phyloP scores from a whole-genome alignment of 2,329 filamentous ascomycete species.

The Aspergillus fumigatus region DNA sequence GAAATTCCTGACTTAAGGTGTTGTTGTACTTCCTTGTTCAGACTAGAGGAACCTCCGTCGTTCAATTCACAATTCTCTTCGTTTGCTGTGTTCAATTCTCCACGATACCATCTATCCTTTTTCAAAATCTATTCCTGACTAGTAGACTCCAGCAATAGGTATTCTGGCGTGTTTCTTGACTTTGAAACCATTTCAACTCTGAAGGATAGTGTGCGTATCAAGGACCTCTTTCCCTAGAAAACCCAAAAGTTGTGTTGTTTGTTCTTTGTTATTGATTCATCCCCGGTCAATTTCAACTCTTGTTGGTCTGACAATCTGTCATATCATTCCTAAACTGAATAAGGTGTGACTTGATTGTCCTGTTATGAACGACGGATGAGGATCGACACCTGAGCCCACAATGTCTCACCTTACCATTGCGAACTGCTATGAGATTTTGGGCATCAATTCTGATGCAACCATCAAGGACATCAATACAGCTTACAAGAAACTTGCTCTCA shows the following conservation, averaged over 20 bases:
- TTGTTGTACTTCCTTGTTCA: background rate
- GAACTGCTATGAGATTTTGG: slow-evolving; percentile 26
- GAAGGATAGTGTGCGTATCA: background rate
- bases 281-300: background rate
- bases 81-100: background rate
- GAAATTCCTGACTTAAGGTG: background rate
- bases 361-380: background rate
- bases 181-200: background rate
- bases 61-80: background rate
- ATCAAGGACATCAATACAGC: slow-evolving; percentile 30
- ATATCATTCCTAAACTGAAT: background rate
- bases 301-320: background rate
- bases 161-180: background rate
- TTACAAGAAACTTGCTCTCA: slow-evolving; percentile 32
- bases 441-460: slow-evolving; percentile 20
- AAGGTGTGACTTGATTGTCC: background rate
- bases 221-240: background rate
- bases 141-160: background rate
- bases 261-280: background rate
- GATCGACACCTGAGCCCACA: background rate
- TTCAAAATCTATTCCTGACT: background rate
- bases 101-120: background rate
- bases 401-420: slow-evolving; percentile 7
- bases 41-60: background rate
- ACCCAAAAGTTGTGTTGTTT: background rate